Base-by-base conservation (phyloP, 164 flowering plant genomes). In the Chimonanthus praecox region DNA sequence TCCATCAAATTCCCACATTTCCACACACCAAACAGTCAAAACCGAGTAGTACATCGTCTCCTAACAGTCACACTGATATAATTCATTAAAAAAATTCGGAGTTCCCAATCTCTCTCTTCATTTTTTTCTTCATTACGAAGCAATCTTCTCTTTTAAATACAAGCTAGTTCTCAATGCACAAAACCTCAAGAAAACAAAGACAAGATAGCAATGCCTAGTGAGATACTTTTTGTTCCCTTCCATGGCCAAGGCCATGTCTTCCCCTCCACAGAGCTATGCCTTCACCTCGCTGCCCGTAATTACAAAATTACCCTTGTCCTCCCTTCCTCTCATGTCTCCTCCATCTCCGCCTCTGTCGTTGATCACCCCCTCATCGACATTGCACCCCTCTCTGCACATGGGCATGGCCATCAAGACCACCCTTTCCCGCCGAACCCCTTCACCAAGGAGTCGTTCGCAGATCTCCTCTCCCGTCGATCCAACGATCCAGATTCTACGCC, bases 201-300 rank as follows among this genome's bases (percentile, higher is more conserved):
- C 45, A 43, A 9, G 7, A 15, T 46, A 47, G 76, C 4, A 80
- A 73, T 67, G 72, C 79, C 49, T 45, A 58, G 49, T 3, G 72
- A 84, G 64, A 82, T 88, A 20, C 50, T 85, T 33, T 76, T 88
- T 44, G 72, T 88, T 9, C 85, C 90, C 0, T 84, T 80, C 71
- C 69, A 64, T 44, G 92, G 90, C 7, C 89, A 85, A 33, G 90
- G 90, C 68, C 92, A 88, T 70, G 83, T 88, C 50, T 75, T 81
- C 63, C 92, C 92, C 0, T 82, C 75, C 77, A 72, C 77, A 21
- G 87, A 88, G 84, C 87, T 88, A 63, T 87, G 89, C 79, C 82
- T 81, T 21, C 88, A 77, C 49, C 71, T 88, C 15, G 67, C 83
- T 6, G 21, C 69, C 58, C 73, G 72, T 8, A 78, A 83, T 69